A percentile compares a stretch with the other conserved stretches of the same genome.
Evolutionary conservation across 2,329 filamentous ascomycete species (phyloP).

Genomic region (Falciphora oryzae): DNA sequence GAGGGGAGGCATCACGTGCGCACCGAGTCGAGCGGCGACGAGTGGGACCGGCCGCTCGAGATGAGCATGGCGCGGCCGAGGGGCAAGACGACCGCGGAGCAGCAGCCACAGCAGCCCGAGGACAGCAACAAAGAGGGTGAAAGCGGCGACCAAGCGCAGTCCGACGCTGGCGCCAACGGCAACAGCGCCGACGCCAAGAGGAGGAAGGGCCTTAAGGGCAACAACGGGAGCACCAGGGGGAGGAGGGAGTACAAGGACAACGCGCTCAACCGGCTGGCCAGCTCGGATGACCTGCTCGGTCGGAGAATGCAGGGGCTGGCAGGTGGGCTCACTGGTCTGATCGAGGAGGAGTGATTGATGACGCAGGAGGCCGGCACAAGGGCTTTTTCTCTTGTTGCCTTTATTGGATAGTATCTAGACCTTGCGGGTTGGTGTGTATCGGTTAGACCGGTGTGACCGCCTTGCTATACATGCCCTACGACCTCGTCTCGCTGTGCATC

Average conservation of each 20-base stretch:
- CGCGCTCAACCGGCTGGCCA: constrained; percentile 46
- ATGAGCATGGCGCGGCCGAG: constrained; percentile 63
- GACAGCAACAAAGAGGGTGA: background rate
- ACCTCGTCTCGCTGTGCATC: too few species aligned
- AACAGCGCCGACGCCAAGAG: constrained; percentile 15
- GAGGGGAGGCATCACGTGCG: constrained; percentile 39
- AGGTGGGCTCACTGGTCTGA: constrained; percentile 44
- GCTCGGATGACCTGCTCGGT: constrained; percentile 51
- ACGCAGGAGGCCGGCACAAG: background rate
- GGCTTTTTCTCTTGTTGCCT: background rate
- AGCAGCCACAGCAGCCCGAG: background rate
- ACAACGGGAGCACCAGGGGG: constrained; percentile 18
- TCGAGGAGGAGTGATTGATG: constrained; percentile 29
- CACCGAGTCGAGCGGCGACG: constrained; percentile 66
- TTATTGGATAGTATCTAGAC: background rate
- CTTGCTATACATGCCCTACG: too few species aligned
- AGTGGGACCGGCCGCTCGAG: constrained; percentile 69
- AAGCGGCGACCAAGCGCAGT: background rate
- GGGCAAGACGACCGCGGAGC: constrained; percentile 6
- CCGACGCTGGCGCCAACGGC: constrained; percentile 5
- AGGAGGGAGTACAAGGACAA: constrained; percentile 27
- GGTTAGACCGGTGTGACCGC: too few species aligned
- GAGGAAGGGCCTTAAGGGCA: constrained; percentile 24
- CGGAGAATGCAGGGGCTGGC: constrained; percentile 54
- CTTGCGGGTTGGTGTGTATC: background rate